Conservation (phyloP, 176 grass and related monocot genomes). For the Metroxylon sagu region DNA sequence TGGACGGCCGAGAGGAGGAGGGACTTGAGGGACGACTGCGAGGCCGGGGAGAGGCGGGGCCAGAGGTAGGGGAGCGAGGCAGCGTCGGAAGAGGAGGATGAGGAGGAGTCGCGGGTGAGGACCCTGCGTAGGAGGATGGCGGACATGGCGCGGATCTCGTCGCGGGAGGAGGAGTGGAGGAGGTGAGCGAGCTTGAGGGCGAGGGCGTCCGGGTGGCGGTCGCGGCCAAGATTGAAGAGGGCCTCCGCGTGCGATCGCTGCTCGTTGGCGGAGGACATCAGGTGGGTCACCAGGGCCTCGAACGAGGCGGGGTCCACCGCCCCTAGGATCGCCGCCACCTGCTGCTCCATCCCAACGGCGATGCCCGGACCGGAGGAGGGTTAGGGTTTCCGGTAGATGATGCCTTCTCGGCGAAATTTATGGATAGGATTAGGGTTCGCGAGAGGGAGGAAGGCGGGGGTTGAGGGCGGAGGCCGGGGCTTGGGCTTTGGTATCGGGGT, state of each 20-base stretch:
- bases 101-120: conserved; percentile 27
- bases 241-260: conserved; percentile 79
- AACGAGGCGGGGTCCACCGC: conserved; percentile 19
- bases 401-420: too few relatives aligned
- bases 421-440: too few relatives aligned
- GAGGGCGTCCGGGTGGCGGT: conserved; percentile 64
- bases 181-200: conserved; percentile 59
- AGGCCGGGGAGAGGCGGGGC: conserved; percentile 48
- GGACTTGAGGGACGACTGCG: conserved; percentile 49
- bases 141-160: conserved; percentile 55
- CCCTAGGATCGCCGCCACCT: conserved; percentile 4
- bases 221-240: conserved; percentile 74
- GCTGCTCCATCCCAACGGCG: neutral
- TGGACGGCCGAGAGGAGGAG: conserved; percentile 57
- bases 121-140: conserved; percentile 77
- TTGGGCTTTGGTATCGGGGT: too few relatives aligned
- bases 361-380: too few relatives aligned
- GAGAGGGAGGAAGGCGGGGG: too few relatives aligned
- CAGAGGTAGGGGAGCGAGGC: conserved; percentile 25
- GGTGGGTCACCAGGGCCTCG: conserved; percentile 52
- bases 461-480: too few relatives aligned
- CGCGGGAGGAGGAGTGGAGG: conserved; percentile 33
- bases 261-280: conserved; percentile 88
- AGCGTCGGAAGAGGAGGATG: conserved; percentile 5
- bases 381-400: too few relatives aligned